Conservation (phyloP, 257 asterid genomes). For the Solanum neorickii region DNA sequence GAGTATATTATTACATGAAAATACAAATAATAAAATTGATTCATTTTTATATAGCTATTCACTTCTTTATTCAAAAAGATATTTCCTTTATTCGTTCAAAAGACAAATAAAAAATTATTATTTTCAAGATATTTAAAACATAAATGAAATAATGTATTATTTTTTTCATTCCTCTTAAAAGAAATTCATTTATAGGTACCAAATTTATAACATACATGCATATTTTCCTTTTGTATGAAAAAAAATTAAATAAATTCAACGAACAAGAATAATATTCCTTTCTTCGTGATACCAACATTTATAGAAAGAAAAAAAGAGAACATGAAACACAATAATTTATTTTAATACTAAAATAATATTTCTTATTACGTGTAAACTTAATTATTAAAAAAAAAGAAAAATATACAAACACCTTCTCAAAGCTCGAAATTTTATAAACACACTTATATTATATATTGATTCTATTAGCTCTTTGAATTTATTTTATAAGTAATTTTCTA, state of each 20-base stretch:
- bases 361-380: not conserved
- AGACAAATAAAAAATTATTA: not conserved
- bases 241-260: not conserved
- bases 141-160: not conserved
- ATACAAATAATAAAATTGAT: not conserved
- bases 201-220: not conserved
- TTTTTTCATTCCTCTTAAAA: not conserved
- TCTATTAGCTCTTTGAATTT: no score
- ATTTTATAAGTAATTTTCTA: no score
- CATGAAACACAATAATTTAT: not conserved
- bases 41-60: not conserved
- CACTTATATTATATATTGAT: no score
- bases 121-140: not conserved
- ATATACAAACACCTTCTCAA: no score
- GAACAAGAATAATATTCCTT: not conserved
- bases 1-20: not conserved
- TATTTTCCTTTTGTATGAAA: not conserved
- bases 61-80: not conserved
- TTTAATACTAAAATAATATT: not conserved
- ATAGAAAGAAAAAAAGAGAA: not conserved
- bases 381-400: not conserved
- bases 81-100: not conserved
- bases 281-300: not conserved
- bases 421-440: no score
- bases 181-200: not conserved